Evolutionary conservation across 495 filamentous ascomycete genomes (phyloP), one percentile per base, ranked within the genome.

Genomic region (Penicillium manginii): DNA sequence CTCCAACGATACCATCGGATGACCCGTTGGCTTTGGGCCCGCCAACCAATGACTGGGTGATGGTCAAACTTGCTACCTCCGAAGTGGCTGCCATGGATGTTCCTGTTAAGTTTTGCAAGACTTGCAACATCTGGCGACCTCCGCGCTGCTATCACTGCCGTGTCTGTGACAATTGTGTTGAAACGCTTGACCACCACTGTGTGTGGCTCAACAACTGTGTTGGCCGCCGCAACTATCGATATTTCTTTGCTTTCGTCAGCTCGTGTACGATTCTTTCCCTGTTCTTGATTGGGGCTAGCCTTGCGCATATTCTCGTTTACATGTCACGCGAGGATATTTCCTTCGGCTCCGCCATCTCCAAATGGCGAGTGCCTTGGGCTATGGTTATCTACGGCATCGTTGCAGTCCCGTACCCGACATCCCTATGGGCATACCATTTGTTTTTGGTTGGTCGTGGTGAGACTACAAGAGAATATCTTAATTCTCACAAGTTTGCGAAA

Each of bases 191-290:
- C 67, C 94, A 98, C 66, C 94, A 98, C 77, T 98, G 94, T 65
- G 92, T 98, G 19, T 98, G 96, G 96, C 85, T 98, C 50, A 98
- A 98, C 75, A 98, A 98, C 71, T 98, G 94, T 73, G 89, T 98
- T 45, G 94, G 94, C 6, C 90, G 96, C 33, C 91, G 94, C 54
- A 98, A 98, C 73, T 98, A 98, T 73, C 92, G 96, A 50, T 98
- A 94, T 66, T 98, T 98, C 73, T 96, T 97, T 66, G 83, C 88
- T 18, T 98, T 97, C 73, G 83, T 98, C 60, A 84, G 81, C 62
- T 83, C 85, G 18, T 86, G 81, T 12, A 91, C 91, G 2, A 57
- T 97, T n/a, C 79, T 97, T 2, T 84, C 85, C 0, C 65, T 93
- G 17, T 93, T 88, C 65, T 79, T 97, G 47, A 76, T 91, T 22